Percentiles rank a stretch among this genome's conserved stretches.
Conservation (phyloP, 176 grass and related monocot genomes). For the Chloris gayana region DNA sequence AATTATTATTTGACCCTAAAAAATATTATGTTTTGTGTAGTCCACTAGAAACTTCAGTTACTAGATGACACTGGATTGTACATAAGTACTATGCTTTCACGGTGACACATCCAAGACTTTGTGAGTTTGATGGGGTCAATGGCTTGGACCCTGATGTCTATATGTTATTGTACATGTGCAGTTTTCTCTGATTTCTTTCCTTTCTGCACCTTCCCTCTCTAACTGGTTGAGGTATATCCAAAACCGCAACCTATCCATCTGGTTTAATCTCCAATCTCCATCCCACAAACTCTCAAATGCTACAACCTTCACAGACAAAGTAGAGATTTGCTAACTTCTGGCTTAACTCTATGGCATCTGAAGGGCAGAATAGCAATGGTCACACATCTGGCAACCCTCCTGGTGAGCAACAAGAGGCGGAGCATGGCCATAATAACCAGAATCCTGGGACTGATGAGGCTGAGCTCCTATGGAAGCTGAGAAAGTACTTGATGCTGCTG, state of each 20-base stretch:
- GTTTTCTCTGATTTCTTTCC: not conserved
- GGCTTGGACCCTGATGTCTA: not conserved
- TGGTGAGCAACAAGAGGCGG: not conserved
- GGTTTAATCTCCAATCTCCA: not conserved
- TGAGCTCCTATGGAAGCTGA: conserved; percentile 52
- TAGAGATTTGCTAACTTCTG: conserved; percentile 6
- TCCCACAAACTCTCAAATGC: not conserved
- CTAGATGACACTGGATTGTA: not conserved
- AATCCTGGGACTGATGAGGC: conserved; percentile 1
- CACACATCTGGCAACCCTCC: not conserved
- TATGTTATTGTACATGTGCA: not conserved
- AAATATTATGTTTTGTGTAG: not conserved
- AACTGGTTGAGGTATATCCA: conserved; percentile 16
- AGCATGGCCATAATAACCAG: not conserved
- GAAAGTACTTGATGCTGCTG: conserved; percentile 58
- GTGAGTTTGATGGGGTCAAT: conserved; percentile 8
- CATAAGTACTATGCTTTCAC: not conserved
- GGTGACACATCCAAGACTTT: not conserved
- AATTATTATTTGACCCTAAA: not conserved
- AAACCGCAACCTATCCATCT: conserved; percentile 5
- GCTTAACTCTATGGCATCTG: conserved; percentile 24
- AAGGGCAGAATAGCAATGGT: not conserved
- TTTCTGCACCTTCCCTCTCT: not conserved
- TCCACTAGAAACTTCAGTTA: conserved; percentile 13
- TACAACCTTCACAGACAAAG: conserved; percentile 2